Base-by-base conservation (phyloP, 768 basidiomycete genomes). In the Mycena maculata region DNA sequence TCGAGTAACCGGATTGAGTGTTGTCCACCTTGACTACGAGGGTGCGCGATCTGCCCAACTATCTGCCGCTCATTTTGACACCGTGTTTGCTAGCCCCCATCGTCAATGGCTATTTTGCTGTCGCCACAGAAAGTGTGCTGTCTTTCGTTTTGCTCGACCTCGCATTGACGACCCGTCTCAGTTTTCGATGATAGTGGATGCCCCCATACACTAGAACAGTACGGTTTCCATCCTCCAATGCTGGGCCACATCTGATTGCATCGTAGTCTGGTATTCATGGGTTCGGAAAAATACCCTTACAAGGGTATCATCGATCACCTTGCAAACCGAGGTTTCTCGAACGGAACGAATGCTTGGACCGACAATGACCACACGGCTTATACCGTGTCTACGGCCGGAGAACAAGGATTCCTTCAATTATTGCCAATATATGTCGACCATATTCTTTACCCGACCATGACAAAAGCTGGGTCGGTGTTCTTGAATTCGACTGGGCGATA, bases 121-220 rank as follows among this genome's bases (percentile, higher is more conserved):
- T 97, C 39, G 88, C 87, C 22, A 97, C 96, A 20, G 96, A 98
- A 83, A 97, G 95, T 94, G 74, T 36, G 60, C 77, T 54, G 44
- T 44, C 20, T 38, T 18, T 50, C 36, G 11, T 61, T 30, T 31
- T 50, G 4, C 50, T 12, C 22, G 22, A 30, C 31, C 41, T 30
- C 23, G 27, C 36, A 48, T 59, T 55, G 60, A 54, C 45, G 20
- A 48, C 20, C 20, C 23, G 16, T 47, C 25, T 23, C 61, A 96
- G 95, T 96, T 76, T 97, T 98, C 79, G 85, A 97, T 79, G 96
- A 98, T 75, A 92, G 90, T 54, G 97, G 97, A 62, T 93, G 96
- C 73, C 97, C 97, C 4, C 97, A 98, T 78, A 98, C 97, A 1
- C 82, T 99, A 41, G 97, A 98, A 80, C 96, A 98, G 94, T 95